A percentile compares a stretch with the other conserved stretches of the same genome.
Conservation (phyloP, 441 rosid genomes). For the Populus hybrid region DNA sequence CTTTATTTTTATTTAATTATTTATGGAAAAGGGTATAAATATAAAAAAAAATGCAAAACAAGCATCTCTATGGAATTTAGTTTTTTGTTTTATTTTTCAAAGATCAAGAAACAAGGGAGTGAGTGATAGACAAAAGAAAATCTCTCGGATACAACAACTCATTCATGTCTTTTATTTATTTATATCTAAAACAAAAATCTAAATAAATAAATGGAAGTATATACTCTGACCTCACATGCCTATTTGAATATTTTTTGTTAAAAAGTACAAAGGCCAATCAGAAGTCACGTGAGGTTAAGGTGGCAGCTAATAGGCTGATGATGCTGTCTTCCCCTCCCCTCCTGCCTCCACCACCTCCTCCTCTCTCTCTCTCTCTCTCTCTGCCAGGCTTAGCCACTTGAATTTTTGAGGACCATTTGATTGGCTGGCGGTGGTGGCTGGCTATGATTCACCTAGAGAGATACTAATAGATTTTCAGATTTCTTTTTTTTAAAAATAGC, state of each 20-base stretch:
- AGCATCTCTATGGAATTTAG: no score
- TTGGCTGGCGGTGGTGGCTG: neutral
- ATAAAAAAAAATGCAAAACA: no score
- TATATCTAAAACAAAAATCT: no score
- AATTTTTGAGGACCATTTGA: neutral
- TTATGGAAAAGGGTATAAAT: no score
- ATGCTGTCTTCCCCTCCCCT: neutral
- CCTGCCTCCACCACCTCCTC: neutral
- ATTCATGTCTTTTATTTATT: neutral
- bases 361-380: neutral
- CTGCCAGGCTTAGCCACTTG: neutral
- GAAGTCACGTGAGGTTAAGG: neutral
- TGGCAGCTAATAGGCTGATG: neutral
- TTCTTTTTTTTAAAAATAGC: no score
- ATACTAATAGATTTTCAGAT: no score
- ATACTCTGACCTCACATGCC: neutral
- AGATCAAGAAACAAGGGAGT: no score
- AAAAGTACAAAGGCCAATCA: neutral
- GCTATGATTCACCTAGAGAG: neutral
- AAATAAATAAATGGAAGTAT: neutral
- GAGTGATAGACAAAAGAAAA: no score
- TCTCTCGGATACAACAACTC: neutral
- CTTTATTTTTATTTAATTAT: no score
- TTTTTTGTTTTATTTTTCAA: no score
- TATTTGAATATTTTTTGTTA: no score